Evolutionary conservation across 1,284 basidiomycete genomes (phyloP), one percentile per base, ranked within the genome.

Genomic region (Sanguinoderma infundibulare): DNA sequence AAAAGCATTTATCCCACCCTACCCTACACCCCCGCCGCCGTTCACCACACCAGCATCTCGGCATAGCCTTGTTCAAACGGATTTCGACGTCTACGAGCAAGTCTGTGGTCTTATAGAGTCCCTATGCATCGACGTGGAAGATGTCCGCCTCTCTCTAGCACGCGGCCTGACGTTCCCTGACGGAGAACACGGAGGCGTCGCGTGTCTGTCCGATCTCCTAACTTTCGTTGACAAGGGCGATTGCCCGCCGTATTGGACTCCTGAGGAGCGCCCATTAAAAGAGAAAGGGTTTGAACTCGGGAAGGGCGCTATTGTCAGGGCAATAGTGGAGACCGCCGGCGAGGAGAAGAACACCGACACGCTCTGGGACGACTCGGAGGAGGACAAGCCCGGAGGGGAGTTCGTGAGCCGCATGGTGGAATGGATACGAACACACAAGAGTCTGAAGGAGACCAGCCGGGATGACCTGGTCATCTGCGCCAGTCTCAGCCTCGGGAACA

Each of bases 381-480:
- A 76, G 24, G 77, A 73, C 14, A 75, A 79, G 40, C 85, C 87
- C 3, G 89, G 89, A 28, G 92, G 90, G 4, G 81, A 80, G 72
- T 89, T 96, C 67, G 86, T 96, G 46, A 79, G 79, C 60, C 83
- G 82, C 61, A 89, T 97, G 85, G 84, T 91, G 52, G 74, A 76
- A 28, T 97, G 95, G 95, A 84, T 96, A 61, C 84, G 82, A 61
- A 75, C 73, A 47, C 87, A 74, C 59, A 71, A 69, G 58, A 76
- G 73, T 68, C 69, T 80, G 24, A 71, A 70, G 57, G 72, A 62
- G 63, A 74, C 58, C 58, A 72, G 71, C 40, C 73, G 93, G 63
- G 90, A 94, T 69, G 94, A 96, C 73, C 79, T 96, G 69, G 81
- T 87, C 26, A 91, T 94, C 55, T 95, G 92, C 67, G 92, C 91